Evolutionary conservation across 306 rosid genomes (phyloP).

Genomic region (Malus sylvestris): DNA sequence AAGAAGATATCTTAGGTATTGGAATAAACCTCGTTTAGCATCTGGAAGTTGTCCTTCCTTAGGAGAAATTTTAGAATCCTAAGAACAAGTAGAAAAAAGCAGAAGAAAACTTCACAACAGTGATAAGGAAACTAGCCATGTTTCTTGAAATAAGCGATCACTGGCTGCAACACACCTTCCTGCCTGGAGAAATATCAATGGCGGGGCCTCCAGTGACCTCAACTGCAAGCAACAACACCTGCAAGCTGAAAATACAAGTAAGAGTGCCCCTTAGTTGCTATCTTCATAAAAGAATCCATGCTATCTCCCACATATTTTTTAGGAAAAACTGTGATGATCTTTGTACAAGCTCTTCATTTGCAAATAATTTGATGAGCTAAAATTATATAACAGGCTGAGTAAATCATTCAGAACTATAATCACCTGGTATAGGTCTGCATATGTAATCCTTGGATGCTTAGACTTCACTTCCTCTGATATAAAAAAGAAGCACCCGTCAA

Average conservation of each 20-base stretch:
- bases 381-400: background rate
- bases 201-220: slow-evolving; percentile 97
- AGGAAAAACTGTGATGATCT: background rate
- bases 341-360: background rate
- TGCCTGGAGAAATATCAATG: slow-evolving; percentile 73
- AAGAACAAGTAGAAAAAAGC: background rate
- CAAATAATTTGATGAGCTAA: background rate
- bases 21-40: slow-evolving; percentile 62
- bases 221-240: slow-evolving; percentile 96
- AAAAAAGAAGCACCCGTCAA: slow-evolving; percentile 25
- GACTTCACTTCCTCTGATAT: slow-evolving; percentile 77
- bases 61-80: slow-evolving; percentile 74
- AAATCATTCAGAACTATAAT: slow-evolving; percentile 17
- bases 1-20: background rate
- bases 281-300: background rate
- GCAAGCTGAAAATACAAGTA: slow-evolving; percentile 60
- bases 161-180: slow-evolving; percentile 43
- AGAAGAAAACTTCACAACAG: background rate
- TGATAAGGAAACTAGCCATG: slow-evolving; percentile 7
- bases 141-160: slow-evolving; percentile 15
- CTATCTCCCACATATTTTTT: background rate
- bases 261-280: background rate
- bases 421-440: slow-evolving; percentile 94
- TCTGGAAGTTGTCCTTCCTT: slow-evolving; percentile 84
- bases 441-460: slow-evolving; percentile 59